phyloP scores from a whole-genome alignment of 31 red algal species.

The Odonthalia washingtoniensis region DNA sequence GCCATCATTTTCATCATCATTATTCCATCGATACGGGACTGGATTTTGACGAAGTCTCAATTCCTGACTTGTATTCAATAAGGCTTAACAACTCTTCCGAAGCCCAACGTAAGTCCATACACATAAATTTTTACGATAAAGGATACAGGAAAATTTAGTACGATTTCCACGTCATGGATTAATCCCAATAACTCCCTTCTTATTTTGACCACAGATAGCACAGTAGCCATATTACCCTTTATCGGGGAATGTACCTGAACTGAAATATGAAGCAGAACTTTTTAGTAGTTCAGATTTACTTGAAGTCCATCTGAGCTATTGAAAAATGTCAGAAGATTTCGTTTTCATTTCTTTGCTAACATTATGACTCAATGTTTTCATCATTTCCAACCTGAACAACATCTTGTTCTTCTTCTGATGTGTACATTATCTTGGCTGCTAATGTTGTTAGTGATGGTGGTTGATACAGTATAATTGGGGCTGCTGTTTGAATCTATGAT shows the following conservation, averaged over 20 bases:
- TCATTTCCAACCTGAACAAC: background rate
- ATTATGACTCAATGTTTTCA: background rate
- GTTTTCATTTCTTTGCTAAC: slow-evolving; percentile 1
- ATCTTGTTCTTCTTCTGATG: background rate
- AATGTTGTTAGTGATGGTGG: no score
- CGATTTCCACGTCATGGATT: background rate
- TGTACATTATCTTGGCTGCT: no score
- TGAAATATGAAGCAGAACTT: background rate
- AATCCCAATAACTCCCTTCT: background rate
- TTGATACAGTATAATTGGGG: no score
- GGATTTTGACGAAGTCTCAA: background rate
- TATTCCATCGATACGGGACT: no score
- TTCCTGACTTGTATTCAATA: background rate
- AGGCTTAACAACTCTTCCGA: background rate
- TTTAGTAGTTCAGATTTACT: no score
- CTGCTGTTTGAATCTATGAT: no score
- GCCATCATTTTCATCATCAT: no score
- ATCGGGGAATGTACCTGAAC: slow-evolving; percentile 11
- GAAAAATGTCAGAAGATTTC: slow-evolving; percentile 16
- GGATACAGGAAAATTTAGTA: background rate
- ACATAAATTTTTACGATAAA: background rate
- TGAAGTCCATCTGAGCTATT: background rate
- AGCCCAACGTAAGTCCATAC: background rate
- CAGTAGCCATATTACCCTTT: slow-evolving; percentile 7
- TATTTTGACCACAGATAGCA: slow-evolving; percentile 27